Evolutionary conservation across 139 green algal genomes (phyloP), one percentile per base, ranked within the genome.

Genomic region (Chlamydomonas applanata): DNA sequence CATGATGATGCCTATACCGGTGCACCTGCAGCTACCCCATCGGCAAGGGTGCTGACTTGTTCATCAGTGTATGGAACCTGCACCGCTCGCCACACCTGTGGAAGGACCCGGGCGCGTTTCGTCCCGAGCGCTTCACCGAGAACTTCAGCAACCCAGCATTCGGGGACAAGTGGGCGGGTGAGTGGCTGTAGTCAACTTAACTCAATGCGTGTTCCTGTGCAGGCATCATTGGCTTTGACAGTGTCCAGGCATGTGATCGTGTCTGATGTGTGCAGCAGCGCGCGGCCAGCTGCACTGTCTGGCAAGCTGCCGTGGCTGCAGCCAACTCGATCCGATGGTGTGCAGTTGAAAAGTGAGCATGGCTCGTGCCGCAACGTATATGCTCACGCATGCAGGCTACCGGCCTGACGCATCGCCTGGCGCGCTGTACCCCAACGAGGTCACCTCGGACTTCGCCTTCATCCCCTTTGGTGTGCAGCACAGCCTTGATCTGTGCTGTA

Each of bases 31-130:
- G 94, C 19, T 97, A 97, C 82, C 88, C 89, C 69, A 94, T 98
- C 35, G 89, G 91, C 78, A 94, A 93, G 76, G 96, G 96, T 30
- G 93, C 93, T 0, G 96, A 99, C 85, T 73, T 99, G 16, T 99
- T 99, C 89, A 97, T 99, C 60, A 96, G 88, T 24, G 89, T 95
- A 22, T 99, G 96, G 93, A 99, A 99, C 80, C 86, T 99, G 61
- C 95, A 99, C 86, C 88, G 91, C 64, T 97, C 91, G 2, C 96
- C 96, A 1, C 49, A 97, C 80, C 86, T 98, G 33, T 99, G 96
- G 96, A 89, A 92, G 65, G 87, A 98, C 52, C 92, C 96, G 0
- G 92, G 99, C 34, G 69, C 69, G 2, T 99, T 98, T 88, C 66
- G 89, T 9, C 96, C 96, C 2, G 90, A 97, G 65, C 87, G 96